phyloP scores from a whole-genome alignment of 148 eudicot genomes.

The Mesembryanthemum crystallinum region DNA sequence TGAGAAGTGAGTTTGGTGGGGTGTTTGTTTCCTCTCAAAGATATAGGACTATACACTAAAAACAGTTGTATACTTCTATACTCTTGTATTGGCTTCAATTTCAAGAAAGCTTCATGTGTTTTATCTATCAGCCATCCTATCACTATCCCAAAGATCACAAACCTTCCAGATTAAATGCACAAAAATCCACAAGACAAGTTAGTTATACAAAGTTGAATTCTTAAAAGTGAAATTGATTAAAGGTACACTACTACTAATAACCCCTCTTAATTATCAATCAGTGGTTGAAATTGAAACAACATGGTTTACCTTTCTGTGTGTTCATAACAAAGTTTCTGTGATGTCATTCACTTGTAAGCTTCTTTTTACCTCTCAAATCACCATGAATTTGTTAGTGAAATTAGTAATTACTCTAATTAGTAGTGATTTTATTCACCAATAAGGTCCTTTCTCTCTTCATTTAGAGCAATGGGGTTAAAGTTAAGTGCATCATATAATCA shows the following conservation, averaged over 20 bases:
- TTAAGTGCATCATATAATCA: slow-evolving; percentile 30
- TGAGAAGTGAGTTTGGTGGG: slow-evolving; percentile 14
- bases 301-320: slow-evolving; percentile 2
- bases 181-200: slow-evolving; percentile 16
- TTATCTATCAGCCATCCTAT: slow-evolving; percentile 17
- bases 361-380: not conserved
- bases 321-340: not conserved
- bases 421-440: slow-evolving; percentile 12
- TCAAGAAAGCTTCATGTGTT: slow-evolving; percentile 24
- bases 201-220: slow-evolving; percentile 26
- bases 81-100: slow-evolving; percentile 27
- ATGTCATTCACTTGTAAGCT: slow-evolving; percentile 25
- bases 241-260: not conserved
- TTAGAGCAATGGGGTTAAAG: slow-evolving; percentile 25
- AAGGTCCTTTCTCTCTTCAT: slow-evolving; percentile 10
- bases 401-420: not conserved
- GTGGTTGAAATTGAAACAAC: not conserved
- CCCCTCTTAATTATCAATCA: slow-evolving; percentile 16
- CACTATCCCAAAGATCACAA: slow-evolving; percentile 12
- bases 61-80: too few relatives aligned
- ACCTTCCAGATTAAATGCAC: not conserved
- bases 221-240: slow-evolving; percentile 13
- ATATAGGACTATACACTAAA: not conserved
- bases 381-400: not conserved
- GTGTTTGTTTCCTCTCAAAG: slow-evolving; percentile 9